phyloP scores from a whole-genome alignment of 805 yeast genomes.

The Kluyveromyces aestuarii region DNA sequence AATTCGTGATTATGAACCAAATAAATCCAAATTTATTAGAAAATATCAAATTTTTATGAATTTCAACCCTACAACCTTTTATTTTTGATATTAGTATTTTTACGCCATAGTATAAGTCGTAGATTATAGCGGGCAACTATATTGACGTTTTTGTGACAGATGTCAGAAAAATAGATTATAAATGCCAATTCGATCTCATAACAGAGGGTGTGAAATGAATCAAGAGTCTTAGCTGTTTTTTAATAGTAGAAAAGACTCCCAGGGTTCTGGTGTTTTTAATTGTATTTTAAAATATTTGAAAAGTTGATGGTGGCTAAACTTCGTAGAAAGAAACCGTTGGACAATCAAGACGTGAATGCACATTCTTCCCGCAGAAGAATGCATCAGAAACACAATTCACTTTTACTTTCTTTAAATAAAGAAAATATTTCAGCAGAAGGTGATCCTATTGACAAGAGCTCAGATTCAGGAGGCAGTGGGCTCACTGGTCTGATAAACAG shows the following conservation, averaged over 20 bases:
- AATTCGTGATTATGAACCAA: too few relatives aligned
- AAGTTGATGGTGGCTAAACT: not conserved
- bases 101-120: too few relatives aligned
- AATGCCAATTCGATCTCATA: not conserved
- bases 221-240: too few relatives aligned
- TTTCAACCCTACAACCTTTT: too few relatives aligned
- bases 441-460: not conserved
- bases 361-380: not conserved
- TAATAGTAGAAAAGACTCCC: not conserved
- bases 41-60: too few relatives aligned
- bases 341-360: conserved; percentile 1
- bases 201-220: too few relatives aligned
- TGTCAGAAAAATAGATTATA: not conserved
- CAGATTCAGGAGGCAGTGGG: not conserved
- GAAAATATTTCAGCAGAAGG: not conserved
- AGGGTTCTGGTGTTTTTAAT: too few relatives aligned
- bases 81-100: too few relatives aligned
- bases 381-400: not conserved
- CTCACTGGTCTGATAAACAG: not conserved
- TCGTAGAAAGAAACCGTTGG: conserved; percentile 1
- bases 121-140: too few relatives aligned
- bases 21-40: too few relatives aligned
- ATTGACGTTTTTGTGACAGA: not conserved
- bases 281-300: not conserved
- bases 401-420: not conserved